Evolutionary conservation across 2,329 filamentous ascomycete genomes (phyloP), one percentile per base, ranked within the genome.

Genomic region (Sporothrix phasma): DNA sequence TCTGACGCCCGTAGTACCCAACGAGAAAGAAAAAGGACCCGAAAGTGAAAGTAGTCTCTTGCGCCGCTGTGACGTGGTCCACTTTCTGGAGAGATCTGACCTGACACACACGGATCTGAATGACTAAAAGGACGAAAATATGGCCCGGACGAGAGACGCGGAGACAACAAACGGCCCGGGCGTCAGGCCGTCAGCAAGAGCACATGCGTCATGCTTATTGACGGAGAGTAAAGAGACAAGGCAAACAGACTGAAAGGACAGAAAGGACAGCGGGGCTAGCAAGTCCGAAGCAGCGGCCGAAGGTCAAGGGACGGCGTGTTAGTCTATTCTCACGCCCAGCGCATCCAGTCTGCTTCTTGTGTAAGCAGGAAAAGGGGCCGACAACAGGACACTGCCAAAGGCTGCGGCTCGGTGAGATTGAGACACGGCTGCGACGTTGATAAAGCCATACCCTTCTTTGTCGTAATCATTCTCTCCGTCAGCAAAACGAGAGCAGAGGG

Each of bases 251-350:
- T n/a, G 34, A 54, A n/a, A 17, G 31, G 34, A n/a, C 11, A 41
- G 19, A 41, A 22, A 13, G 22, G 37, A 3, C 34, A 1, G 22
- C 51, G 19, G n/a, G 54, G 13, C 54, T 58, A 26, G n/a, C 34
- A 41, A 34, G 29, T 8, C 56, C 56, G 56, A 59, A 29, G 39
- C 39, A 29, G 24, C 56, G 56, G 56, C 56, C 56, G 56, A 59
- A 59, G 39, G 37, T 19, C 34, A 37, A 37, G 15, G 34, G 15
- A 37, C 34, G 15, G 17, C n/a, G 31, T 53, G 26, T 22, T 17
- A 7, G 47, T 26, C 54, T 43, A 58, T 43, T 29, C 29, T 5
- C 54, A 58, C 54, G 54, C 54, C 54, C 39, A 26, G 17, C 53
- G 53, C n/a, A 34, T 10, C 34, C 53, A 37, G 34, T 37, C 1